Evolutionary conservation across 1,284 basidiomycete species (phyloP), one percentile per base, ranked within the genome.

Genomic region (Tilletia setariae): DNA sequence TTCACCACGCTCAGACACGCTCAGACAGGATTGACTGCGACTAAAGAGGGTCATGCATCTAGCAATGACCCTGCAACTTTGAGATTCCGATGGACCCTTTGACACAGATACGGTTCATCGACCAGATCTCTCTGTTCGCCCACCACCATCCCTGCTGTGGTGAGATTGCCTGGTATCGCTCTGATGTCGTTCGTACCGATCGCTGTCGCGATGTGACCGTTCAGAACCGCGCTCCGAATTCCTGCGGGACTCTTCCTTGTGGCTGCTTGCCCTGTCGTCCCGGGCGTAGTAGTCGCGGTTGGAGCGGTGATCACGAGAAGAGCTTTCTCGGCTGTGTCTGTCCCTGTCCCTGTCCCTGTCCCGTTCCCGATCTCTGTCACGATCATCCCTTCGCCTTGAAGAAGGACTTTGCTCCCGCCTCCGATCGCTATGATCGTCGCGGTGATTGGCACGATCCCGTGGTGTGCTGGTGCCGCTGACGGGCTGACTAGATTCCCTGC

Each of bases 301-400:
- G 9, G n/a, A 25, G 9, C 28, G 23, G 8, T 16, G 28, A 16
- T 61, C 56, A 7, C 56, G 46, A 64, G 65, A 19, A 64, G 70
- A 66, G 4, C 16, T 21, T 23, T 53, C 21, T 68, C 70, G 67
- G 13, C 69, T 61, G 46, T 76, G 68, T 19, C 69, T 64, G 35
- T 72, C 71, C 8, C 64, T 64, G 49, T 74, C 70, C 68, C 76
- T 76, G 62, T 67, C 67, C 51, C 62, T 70, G 65, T 68, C 70
- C 19, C 28, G 21, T 25, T 25, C 23, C 21, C 51, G 51, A 23
- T 28, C 51, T 25, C 51, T 53, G 21, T 53, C 51, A 23, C 28
- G 56, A 30, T 30, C 56, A 30, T 30, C 56, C n/a, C 56, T 35
- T 61, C 28, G 4, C 25, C 56, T 32, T 35, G 28, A 30, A 61